A percentile compares a stretch with the other conserved stretches of the same genome.
phyloP scores from a whole-genome alignment of 2,329 filamentous ascomycete species.

The Purpureocillium lavendulum region DNA sequence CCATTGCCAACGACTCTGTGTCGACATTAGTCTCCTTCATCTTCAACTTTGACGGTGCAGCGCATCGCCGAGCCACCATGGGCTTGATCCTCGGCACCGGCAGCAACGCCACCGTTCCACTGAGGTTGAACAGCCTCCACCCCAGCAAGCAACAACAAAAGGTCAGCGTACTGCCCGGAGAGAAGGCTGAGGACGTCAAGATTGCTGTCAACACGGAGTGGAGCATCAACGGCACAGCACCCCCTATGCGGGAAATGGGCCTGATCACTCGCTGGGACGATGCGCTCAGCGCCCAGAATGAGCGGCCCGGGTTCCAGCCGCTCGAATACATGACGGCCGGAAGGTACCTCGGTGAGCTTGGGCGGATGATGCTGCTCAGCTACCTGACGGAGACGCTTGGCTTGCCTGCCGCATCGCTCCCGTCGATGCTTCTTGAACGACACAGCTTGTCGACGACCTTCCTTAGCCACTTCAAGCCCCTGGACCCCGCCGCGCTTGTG shows the following conservation, averaged over 20 bases:
- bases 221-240: constrained; percentile 69
- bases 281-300: constrained; percentile 56
- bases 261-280: constrained; percentile 66
- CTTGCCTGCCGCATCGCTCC: constrained; percentile 37
- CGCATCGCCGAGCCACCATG: constrained; percentile 62
- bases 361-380: constrained; percentile 61
- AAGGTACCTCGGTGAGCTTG: constrained; percentile 69
- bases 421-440: constrained; percentile 42
- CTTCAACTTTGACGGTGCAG: constrained; percentile 56
- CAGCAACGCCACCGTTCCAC: constrained; percentile 70
- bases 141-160: constrained; percentile 49
- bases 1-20: constrained; percentile 76
- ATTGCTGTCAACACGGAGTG: constrained; percentile 79
- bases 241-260: constrained; percentile 51
- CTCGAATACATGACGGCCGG: constrained; percentile 81
- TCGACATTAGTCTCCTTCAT: constrained; percentile 72
- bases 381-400: constrained; percentile 42
- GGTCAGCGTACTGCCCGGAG: constrained; percentile 38
- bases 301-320: constrained; percentile 69
- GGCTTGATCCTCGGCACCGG: constrained; percentile 76
- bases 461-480: constrained; percentile 59
- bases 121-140: constrained; percentile 55
- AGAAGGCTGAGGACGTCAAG: constrained; percentile 42
- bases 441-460: constrained; percentile 66
- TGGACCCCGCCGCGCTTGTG: constrained; percentile 32